A percentile compares a stretch with the other conserved stretches of the same genome.
Evolutionary conservation across 75 land plant species (phyloP).

Genomic region (Cryptomeria japonica): DNA sequence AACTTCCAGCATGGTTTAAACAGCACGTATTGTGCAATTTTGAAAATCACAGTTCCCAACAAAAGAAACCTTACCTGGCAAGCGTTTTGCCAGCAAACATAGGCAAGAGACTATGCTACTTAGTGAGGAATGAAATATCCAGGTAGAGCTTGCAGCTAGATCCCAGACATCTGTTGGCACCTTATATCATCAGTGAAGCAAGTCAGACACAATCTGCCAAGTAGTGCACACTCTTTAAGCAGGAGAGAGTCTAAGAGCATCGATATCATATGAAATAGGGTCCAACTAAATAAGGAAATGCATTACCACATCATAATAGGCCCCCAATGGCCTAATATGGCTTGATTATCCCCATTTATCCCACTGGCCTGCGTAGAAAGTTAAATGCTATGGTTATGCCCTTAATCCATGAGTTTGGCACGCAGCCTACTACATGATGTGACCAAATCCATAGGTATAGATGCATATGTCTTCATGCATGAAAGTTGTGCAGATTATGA

Average conservation of each 20-base stretch:
- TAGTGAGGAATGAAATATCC: neutral
- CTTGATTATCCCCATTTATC: neutral
- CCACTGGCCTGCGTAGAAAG: neutral
- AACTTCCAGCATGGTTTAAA: neutral
- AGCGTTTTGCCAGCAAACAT: too few species aligned
- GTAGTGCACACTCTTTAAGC: neutral
- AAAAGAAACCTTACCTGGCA: neutral
- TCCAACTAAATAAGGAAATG: neutral
- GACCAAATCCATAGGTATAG: neutral
- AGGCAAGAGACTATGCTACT: neutral
- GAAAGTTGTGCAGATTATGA: too few species aligned
- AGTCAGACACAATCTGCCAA: neutral
- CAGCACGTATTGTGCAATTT: neutral
- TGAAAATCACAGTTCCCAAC: neutral
- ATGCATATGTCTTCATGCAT: too few species aligned
- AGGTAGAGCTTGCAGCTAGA: neutral
- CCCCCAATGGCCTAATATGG: neutral
- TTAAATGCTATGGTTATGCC: neutral
- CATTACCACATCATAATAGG: neutral
- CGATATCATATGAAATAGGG: neutral
- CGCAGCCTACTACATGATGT: neutral
- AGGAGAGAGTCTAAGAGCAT: neutral
- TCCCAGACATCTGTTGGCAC: neutral
- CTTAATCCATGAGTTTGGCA: neutral
- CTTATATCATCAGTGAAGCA: neutral